phyloP scores from a whole-genome alignment of 495 filamentous ascomycete species.

The Jackrogersella minutella region DNA sequence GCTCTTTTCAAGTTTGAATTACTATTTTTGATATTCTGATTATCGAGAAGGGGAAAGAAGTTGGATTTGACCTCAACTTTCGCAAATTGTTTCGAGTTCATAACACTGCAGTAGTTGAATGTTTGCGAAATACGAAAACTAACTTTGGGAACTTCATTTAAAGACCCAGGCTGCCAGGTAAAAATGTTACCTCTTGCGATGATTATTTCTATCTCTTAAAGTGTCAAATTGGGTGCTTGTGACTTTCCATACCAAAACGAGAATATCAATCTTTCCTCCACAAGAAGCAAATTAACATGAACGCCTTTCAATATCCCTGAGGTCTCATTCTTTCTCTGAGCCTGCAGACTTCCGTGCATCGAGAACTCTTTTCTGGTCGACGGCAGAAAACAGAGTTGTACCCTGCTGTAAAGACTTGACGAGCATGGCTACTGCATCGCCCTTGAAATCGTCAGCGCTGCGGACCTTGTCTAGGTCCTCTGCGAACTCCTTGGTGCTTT shows the following conservation, averaged over 20 bases:
- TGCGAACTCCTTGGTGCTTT: slow-evolving; percentile 70
- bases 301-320: background rate
- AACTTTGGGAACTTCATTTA: no score
- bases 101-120: no score
- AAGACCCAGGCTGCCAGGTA: no score
- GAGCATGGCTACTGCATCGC: slow-evolving; percentile 66
- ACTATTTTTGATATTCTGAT: background rate
- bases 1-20: background rate
- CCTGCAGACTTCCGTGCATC: slow-evolving; percentile 15
- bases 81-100: background rate
- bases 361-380: slow-evolving; percentile 53
- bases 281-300: background rate
- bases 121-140: no score
- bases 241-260: background rate
- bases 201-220: no score
- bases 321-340: slow-evolving; percentile 5
- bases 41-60: no score
- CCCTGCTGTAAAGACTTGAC: slow-evolving; percentile 73
- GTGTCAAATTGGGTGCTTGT: background rate
- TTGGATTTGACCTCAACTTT: background rate
- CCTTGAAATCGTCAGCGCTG: slow-evolving; percentile 70
- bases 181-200: no score
- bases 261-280: background rate
- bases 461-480: slow-evolving; percentile 75
- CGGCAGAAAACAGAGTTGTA: slow-evolving; percentile 54